Evolutionary conservation across 2,329 filamentous ascomycete genomes (phyloP).

Genomic region (Nemania serpens): DNA sequence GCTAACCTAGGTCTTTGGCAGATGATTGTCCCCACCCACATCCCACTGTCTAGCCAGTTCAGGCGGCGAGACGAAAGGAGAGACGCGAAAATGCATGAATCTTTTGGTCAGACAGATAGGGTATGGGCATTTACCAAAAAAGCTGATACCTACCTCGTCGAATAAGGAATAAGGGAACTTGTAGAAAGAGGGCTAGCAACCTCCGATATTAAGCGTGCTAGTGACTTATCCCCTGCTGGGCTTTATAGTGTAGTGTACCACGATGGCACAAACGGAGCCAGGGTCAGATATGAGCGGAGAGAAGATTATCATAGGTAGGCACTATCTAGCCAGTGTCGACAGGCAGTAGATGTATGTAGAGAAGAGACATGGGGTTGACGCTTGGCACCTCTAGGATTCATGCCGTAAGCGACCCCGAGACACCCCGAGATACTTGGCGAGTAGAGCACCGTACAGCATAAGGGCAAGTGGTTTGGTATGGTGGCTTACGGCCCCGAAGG

Average conservation of each 20-base stretch:
- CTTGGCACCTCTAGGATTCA: conserved; percentile 40
- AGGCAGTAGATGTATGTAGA: conserved; percentile 31
- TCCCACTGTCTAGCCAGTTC: conserved; percentile 29
- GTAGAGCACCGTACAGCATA: neutral
- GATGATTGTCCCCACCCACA: conserved; percentile 27
- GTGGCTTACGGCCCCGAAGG: conserved; percentile 14
- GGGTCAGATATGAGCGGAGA: conserved; percentile 11
- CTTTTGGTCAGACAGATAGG: conserved; percentile 17
- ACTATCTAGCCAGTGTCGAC: conserved; percentile 2
- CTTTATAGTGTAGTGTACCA: neutral
- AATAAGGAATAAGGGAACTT: conserved; percentile 11
- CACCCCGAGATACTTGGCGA: conserved; percentile 36
- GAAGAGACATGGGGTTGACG: conserved; percentile 33
- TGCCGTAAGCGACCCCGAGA: conserved; percentile 31
- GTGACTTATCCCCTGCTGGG: too few species aligned
- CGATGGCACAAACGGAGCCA: conserved; percentile 24
- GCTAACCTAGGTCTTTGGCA: conserved; percentile 1
- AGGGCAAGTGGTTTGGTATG: conserved; percentile 16
- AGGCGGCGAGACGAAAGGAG: conserved; percentile 19
- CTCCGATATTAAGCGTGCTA: conserved; percentile 5
- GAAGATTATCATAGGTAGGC: neutral
- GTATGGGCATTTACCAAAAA: conserved; percentile 5
- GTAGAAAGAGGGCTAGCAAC: conserved; percentile 14
- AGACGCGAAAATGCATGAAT: conserved; percentile 12
- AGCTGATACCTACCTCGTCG: conserved; percentile 18